Evolutionary conservation across 163 green algal genomes (phyloP).

Genomic region (Prototheca cutis): DNA sequence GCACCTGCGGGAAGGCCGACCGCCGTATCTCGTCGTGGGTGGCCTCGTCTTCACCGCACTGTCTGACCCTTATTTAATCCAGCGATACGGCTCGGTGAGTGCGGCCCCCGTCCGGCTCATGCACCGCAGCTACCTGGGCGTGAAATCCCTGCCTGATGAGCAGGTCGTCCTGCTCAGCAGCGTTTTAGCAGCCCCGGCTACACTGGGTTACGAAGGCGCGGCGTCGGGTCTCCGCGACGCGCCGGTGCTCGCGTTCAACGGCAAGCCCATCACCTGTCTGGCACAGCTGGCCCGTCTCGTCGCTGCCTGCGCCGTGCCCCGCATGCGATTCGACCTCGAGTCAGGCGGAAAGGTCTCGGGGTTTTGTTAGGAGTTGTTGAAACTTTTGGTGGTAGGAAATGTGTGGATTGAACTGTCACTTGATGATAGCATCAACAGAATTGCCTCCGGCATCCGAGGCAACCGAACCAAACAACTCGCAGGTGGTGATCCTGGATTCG

Average conservation of each 20-base stretch:
- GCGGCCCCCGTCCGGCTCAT: slow-evolving; percentile 86
- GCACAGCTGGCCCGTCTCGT: slow-evolving; percentile 73
- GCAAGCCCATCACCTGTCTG: slow-evolving; percentile 61
- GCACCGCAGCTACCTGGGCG: slow-evolving; percentile 47
- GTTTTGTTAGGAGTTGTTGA: no score
- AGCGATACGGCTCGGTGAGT: slow-evolving; percentile 75
- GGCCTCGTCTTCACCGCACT: slow-evolving; percentile 42
- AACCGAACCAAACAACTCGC: no score
- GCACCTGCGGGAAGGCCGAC: slow-evolving; percentile 70
- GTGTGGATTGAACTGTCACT: no score
- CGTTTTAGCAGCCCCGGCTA: slow-evolving; percentile 75
- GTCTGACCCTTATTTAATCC: slow-evolving; percentile 71
- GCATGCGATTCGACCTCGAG: slow-evolving; percentile 84
- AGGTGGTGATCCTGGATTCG: slow-evolving; percentile 56
- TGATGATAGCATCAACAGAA: no score
- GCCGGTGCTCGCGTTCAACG: slow-evolving; percentile 69
- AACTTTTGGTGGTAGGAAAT: no score
- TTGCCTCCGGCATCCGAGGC: no score
- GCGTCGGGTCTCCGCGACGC: slow-evolving; percentile 71
- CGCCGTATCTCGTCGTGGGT: slow-evolving; percentile 79
- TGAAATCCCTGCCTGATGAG: not conserved
- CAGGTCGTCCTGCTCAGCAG: slow-evolving; percentile 63
- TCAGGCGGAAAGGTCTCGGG: slow-evolving; percentile 38
- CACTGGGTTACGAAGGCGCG: slow-evolving; percentile 78
- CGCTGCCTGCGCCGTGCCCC: slow-evolving; percentile 16